phyloP scores from a whole-genome alignment of 345 rosid genomes.

The Nasturtium officinale region DNA sequence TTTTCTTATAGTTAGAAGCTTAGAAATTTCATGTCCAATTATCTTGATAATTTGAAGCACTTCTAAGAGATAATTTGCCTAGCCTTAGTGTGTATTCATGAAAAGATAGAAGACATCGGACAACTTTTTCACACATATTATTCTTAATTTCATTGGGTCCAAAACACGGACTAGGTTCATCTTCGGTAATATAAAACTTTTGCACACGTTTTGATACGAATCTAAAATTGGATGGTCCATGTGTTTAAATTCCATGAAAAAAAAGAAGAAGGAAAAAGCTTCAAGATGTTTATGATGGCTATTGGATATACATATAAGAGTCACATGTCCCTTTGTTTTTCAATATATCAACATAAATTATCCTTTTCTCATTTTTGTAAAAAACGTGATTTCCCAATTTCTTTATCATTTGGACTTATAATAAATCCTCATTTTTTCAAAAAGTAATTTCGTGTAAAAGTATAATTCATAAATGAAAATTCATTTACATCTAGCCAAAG shows the following conservation, averaged over 20 bases:
- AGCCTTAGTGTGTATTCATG: neutral
- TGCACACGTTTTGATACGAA: constrained; percentile 18
- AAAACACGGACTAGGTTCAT: constrained; percentile 27
- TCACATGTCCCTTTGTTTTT: constrained; percentile 28
- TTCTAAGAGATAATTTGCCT: neutral
- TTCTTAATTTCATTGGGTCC: neutral
- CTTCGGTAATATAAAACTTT: neutral
- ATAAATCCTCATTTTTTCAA: too few relatives aligned
- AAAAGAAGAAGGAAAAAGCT: neutral
- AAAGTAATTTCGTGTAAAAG: neutral
- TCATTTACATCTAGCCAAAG: neutral
- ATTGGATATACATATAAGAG: constrained; percentile 26
- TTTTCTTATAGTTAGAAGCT: neutral
- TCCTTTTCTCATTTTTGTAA: neutral
- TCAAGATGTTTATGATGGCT: constrained; percentile 22
- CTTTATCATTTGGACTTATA: neutral
- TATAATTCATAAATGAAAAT: neutral
- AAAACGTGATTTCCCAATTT: neutral
- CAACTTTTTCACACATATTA: constrained; percentile 6
- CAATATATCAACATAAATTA: neutral
- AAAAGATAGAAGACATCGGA: neutral
- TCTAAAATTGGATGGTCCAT: neutral
- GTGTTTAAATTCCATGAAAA: constrained; percentile 10
- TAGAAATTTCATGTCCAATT: neutral
- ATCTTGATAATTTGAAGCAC: neutral